Conservation (phyloP, 2,329 filamentous ascomycete species). For the Diplodia intermedia region DNA sequence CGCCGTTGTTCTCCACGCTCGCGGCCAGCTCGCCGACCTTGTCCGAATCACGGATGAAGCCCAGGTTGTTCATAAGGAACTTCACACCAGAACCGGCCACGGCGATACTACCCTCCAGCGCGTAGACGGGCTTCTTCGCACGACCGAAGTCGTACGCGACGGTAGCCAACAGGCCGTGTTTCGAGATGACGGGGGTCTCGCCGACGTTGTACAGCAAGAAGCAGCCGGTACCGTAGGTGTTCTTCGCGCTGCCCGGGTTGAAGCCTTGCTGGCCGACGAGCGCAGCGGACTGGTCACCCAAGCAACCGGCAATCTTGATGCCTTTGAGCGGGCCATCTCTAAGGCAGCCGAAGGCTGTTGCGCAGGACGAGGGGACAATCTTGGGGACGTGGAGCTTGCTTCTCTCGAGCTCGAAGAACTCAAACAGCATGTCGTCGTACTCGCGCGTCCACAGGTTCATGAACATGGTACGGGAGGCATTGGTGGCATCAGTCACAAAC, state of each 20-base stretch:
- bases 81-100: conserved; percentile 78
- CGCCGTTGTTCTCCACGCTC: conserved; percentile 73
- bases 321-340: conserved; percentile 71
- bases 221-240: conserved; percentile 84
- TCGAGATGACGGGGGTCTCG: conserved; percentile 77
- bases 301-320: conserved; percentile 77
- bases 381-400: conserved; percentile 78
- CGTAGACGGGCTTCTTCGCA: conserved; percentile 69
- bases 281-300: conserved; percentile 81
- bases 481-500: conserved; percentile 85
- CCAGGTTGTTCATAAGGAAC: conserved; percentile 64
- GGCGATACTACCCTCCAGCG: conserved; percentile 78
- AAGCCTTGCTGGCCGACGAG: conserved; percentile 84
- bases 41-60: conserved; percentile 62
- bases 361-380: conserved; percentile 81
- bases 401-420: conserved; percentile 79
- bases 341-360: conserved; percentile 73
- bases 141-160: conserved; percentile 79
- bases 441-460: conserved; percentile 83
- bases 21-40: conserved; percentile 66
- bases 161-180: conserved; percentile 76
- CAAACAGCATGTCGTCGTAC: conserved; percentile 78
- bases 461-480: conserved; percentile 92
- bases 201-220: conserved; percentile 86
- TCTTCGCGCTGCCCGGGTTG: conserved; percentile 77